Percentiles rank a stretch among this genome's conserved stretches.
phyloP scores from a whole-genome alignment of 257 asterid genomes.

The Oldenlandia corymbosa region DNA sequence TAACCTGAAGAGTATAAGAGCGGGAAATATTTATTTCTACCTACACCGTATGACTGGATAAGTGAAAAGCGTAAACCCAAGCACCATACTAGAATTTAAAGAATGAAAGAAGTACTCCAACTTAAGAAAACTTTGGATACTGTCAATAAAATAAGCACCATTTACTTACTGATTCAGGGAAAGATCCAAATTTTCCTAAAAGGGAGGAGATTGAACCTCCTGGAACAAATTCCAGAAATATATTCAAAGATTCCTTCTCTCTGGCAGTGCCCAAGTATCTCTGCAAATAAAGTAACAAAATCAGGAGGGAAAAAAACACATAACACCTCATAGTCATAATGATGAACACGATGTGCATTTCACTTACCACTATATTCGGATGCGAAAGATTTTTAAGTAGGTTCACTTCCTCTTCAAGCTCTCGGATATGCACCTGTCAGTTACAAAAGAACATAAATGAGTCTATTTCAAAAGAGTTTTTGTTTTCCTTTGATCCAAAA shows the following conservation, averaged over 20 bases:
- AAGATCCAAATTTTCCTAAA: conserved; percentile 91
- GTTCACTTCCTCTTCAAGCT: conserved; percentile 96
- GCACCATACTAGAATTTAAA: neutral
- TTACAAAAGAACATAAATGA: conserved; percentile 9
- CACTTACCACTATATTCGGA: conserved; percentile 91
- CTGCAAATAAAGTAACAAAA: conserved; percentile 37
- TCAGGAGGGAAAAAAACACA: conserved; percentile 9
- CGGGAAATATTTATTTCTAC: neutral
- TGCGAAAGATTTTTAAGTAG: conserved; percentile 90
- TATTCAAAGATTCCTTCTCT: conserved; percentile 81
- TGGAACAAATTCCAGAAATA: conserved; percentile 91
- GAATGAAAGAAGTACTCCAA: neutral
- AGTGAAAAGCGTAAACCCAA: neutral
- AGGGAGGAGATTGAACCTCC: conserved; percentile 99
- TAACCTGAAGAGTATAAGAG: conserved; percentile 54
- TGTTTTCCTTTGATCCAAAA: too few species aligned
- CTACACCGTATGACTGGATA: neutral
- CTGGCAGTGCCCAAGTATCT: conserved; percentile 97
- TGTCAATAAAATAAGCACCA: neutral
- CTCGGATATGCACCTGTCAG: conserved; percentile 75
- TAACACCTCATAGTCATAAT: neutral
- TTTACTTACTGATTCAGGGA: conserved; percentile 90
- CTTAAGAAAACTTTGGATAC: neutral
- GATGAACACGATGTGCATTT: neutral
- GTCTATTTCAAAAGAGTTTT: too few species aligned